Evolutionary conservation across 495 filamentous ascomycete species (phyloP), one percentile per base, ranked within the genome.

Genomic region (Annulohypoxylon bovei): DNA sequence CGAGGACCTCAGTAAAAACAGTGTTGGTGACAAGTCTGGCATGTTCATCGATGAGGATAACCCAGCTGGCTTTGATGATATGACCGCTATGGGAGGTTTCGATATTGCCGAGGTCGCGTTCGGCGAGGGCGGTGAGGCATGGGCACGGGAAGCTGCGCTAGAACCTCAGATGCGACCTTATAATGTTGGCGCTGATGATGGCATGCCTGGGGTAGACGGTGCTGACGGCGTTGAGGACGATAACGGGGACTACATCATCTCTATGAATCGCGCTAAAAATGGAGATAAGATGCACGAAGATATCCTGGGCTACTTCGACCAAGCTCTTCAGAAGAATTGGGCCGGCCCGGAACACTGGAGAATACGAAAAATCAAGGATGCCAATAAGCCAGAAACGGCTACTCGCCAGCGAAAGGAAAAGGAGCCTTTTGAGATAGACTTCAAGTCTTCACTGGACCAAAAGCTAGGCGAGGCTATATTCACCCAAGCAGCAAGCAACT

Each of bases 261-360:
- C 91, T 7, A 87, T 97, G 78, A 87, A 87, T 20, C 89, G 90
- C 71, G 78, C 83, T 16, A 79, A 82, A 50, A 84, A 78, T 30
- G 85, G 88, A 44, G 88, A 86, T 58, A 83, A 85, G 62, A 85
- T 91, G 53, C 92, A 95, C 72, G 93, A 98, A 66, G 94, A 97
- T 73, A 97, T 99, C 58, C 86, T 99, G 16, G 91, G 91, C 72
- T 99, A 98, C 81, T 99, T 99, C 75, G 95, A 99, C 78, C 90
- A 97, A 73, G 94, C 95, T 7, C 81, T 97, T 25, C 89, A 92
- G 72, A 97, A 96, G 85, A 98, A 97, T 78, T 99, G 95, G 95
- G 93, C 92, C n/a, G 96, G 93, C 50, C 95, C 95, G 37, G 96
- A 99, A 77, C 96, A 99, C 80, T 99, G 95, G 95, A 88, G 94